phyloP scores from a whole-genome alignment of 177 flowering plant genomes.

The Telopea speciosissima region DNA sequence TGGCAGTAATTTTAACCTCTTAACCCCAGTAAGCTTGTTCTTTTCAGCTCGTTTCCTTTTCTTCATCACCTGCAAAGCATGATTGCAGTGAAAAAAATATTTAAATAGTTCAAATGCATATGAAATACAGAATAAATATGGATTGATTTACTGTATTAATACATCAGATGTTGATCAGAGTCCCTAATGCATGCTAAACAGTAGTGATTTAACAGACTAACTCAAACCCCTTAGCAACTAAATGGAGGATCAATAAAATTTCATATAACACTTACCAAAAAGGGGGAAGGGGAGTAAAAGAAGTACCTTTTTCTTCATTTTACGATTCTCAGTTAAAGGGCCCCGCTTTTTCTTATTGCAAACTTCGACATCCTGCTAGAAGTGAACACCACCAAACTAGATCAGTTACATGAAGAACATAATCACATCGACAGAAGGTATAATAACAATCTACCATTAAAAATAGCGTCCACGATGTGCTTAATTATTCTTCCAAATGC shows the following conservation, averaged over 20 bases:
- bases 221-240: no score
- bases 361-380: slow-evolving; percentile 26
- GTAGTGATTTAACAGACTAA: not conserved
- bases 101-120: not conserved
- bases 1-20: slow-evolving; percentile 60
- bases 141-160: not conserved
- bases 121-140: not conserved
- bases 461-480: not conserved
- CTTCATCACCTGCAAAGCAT: slow-evolving; percentile 39
- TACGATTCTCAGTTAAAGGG: slow-evolving; percentile 28
- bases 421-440: not conserved
- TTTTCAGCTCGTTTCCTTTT: slow-evolving; percentile 62
- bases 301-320: slow-evolving; percentile 54
- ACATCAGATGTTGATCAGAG: not conserved
- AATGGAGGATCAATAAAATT: no score
- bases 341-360: slow-evolving; percentile 43
- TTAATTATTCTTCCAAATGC: not conserved
- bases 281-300: not conserved
- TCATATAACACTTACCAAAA: not conserved
- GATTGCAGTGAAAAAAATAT: slow-evolving; percentile 1
- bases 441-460: not conserved
- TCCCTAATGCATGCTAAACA: not conserved
- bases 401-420: slow-evolving; percentile 3
- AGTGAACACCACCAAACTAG: slow-evolving; percentile 7
- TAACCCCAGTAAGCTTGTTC: slow-evolving; percentile 60